Conservation (phyloP, 1,139 yeast species). For the Debaryomyces coudertii region DNA sequence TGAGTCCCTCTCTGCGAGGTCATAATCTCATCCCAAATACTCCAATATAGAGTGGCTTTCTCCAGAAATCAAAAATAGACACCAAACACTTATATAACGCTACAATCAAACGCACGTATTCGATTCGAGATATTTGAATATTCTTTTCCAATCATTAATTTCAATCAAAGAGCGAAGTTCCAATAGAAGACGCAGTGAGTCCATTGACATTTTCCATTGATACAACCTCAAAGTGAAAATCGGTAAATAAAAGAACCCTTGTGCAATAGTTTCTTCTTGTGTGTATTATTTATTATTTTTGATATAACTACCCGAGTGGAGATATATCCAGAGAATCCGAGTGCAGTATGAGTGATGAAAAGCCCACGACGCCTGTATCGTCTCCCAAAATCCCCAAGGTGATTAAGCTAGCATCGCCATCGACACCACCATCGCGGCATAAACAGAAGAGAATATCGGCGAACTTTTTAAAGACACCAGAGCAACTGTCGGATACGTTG, state of each 20-base stretch:
- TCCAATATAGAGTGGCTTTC: not conserved
- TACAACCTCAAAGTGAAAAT: slow-evolving; percentile 1
- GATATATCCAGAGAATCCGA: not conserved
- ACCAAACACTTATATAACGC: not conserved
- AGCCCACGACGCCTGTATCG: slow-evolving; percentile 41
- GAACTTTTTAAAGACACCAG: slow-evolving; percentile 37
- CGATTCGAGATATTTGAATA: not conserved
- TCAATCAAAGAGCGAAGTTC: not conserved
- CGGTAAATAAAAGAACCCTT: not conserved
- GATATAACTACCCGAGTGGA: not conserved
- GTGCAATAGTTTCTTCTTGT: not conserved
- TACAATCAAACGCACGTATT: not conserved
- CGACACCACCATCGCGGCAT: slow-evolving; percentile 32
- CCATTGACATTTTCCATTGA: slow-evolving; percentile 8
- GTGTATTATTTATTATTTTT: slow-evolving; percentile 1
- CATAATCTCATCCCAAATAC: slow-evolving; percentile 1
- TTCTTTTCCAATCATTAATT: not conserved
- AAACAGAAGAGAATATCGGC: slow-evolving; percentile 27
- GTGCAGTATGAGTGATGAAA: slow-evolving; percentile 21
- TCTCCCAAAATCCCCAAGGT: slow-evolving; percentile 29
- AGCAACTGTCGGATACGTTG: slow-evolving; percentile 24
- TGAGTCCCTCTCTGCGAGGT: slow-evolving; percentile 4
- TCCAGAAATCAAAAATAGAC: not conserved
- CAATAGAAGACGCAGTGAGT: slow-evolving; percentile 1
- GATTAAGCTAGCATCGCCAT: slow-evolving; percentile 25